Evolutionary conservation across 2,329 filamentous ascomycete genomes (phyloP), one percentile per base, ranked within the genome.

Genomic region (Colletotrichum musicola): DNA sequence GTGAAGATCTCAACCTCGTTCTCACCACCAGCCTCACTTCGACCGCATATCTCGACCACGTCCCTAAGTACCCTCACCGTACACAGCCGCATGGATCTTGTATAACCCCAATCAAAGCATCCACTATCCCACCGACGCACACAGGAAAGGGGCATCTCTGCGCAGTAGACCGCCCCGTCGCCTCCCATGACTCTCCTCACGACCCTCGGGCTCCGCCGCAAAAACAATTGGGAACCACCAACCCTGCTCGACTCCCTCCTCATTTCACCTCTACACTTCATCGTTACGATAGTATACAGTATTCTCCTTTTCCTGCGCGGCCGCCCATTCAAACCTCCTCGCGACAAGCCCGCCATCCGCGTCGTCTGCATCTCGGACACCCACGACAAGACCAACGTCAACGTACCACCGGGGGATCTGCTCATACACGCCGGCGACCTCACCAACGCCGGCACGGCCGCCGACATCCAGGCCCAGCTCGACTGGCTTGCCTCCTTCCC

Each of bases 341-440:
- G 82, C 38, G 81, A 84, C 63, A 83, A 82, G 64, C 83, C 82
- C 1, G 81, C 88, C 6, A 88, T 98, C 75, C 90, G 90, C 68
- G 86, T 98, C 27, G 93, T 98, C 71, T 97, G 93, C 80, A 89
- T 98, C 71, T 95, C 94, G 10, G 95, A 98, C 81, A 98, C 95
- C 0, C 95, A 98, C 81, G 89, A 88, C 68, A 84, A 86, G 49
- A 84, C 85, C 10, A 81, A 88, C 7, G 73, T 79, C 18, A 73
- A 84, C n/a, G 84, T 97, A 1, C 94, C 94, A 0, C 80, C 86
- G 10, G 95, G 94, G 64, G 94, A 98, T 78, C 84, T 98, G 22
- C 87, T 98, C 56, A 92, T 98, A 73, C 95, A 98, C 77, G 93
- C 94, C 2, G 95, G 95, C 44, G 95, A 98, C 80, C 84, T 97